These are phyloP conservation scores for Thuidium tamariscinum DNA, from an alignment of 225 moss, liverwort and hornwort species.

Conservation along the genomic window DNA sequence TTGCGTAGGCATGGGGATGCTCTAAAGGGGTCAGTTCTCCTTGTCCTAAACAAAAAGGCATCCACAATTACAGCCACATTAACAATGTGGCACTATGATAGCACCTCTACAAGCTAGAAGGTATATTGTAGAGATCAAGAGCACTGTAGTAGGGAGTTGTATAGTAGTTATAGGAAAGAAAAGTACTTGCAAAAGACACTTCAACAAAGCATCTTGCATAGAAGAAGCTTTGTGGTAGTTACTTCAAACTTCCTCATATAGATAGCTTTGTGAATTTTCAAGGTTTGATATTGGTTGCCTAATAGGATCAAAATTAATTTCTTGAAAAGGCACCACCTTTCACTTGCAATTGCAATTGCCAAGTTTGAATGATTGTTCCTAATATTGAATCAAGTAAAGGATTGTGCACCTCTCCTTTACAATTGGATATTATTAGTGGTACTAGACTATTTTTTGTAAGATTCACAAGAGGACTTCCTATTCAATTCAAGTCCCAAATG, in stretches of 20 bases:
- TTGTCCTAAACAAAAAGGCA: no score
- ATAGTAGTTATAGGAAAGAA: no score
- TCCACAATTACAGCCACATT: rapidly evolving
- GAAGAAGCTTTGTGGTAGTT: background rate
- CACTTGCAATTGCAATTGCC: no score
- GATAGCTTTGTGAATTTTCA: background rate
- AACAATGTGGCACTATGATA: background rate
- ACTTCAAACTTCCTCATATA: background rate
- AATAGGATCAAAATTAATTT: background rate
- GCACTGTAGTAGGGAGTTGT: background rate
- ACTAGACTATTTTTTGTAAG: background rate
- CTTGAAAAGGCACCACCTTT: background rate
- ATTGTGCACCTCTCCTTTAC: background rate
- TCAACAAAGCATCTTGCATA: background rate
- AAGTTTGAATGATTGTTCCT: background rate
- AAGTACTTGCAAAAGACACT: background rate
- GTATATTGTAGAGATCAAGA: background rate
- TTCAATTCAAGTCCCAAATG: background rate
- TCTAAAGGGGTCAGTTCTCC: no score
- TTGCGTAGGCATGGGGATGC: no score
- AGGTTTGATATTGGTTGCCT: background rate
- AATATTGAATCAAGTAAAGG: rapidly evolving
- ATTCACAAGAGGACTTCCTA: background rate
- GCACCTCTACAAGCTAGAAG: background rate
- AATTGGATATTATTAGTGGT: background rate